Evolutionary conservation across 2,329 filamentous ascomycete species (phyloP), one percentile per base, ranked within the genome.

Genomic region (Talaromyces islandicus): DNA sequence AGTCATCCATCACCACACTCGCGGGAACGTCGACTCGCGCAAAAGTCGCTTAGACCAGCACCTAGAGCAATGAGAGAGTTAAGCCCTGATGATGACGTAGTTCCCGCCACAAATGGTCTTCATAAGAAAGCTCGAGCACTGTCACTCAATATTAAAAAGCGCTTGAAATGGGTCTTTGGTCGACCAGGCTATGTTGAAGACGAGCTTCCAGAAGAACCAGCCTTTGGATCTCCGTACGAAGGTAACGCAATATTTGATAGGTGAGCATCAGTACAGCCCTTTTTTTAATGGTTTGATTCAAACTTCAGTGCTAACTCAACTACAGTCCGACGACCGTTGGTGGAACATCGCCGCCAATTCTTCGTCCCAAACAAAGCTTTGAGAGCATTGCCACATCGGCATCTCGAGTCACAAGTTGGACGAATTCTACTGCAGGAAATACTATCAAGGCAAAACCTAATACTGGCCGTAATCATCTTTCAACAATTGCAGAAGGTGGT

Each of bases 321-420:
- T 32, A 14, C 14, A 29, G 56, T 52, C 29, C 29, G 6, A 24
- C 46, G 55, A 12, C 51, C 38, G 19, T 38, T 54, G 56, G 61
- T 38, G 62, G 61, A 56, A 60, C 60, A 19, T 56, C 66, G 38
- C 66, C 65, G 27, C 66, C 61, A 27, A 66, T 66, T 5, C 58
- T 73, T 27, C 63, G 64, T 17, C 64, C 59, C 25, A 68, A 65
- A 50, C 70, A 64, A 56, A 75, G 70, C 60, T 67, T 65, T 21
- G 71, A 71, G 41, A 77, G 73, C 53, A 58, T 73, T 30, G 69
- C 66, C 48, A 75, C 71, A 3, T 71, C 69, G 10, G 68, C 67
- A 32, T 80, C 78, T 32, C 75, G 78, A 29, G 76, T 78, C n/a
- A 79, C 77, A 14, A 81, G 78, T 64, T 80, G 78, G 78, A 75